Evolutionary conservation across 2,329 filamentous ascomycete genomes (phyloP), one percentile per base, ranked within the genome.

Genomic region (Triangularia setosa): DNA sequence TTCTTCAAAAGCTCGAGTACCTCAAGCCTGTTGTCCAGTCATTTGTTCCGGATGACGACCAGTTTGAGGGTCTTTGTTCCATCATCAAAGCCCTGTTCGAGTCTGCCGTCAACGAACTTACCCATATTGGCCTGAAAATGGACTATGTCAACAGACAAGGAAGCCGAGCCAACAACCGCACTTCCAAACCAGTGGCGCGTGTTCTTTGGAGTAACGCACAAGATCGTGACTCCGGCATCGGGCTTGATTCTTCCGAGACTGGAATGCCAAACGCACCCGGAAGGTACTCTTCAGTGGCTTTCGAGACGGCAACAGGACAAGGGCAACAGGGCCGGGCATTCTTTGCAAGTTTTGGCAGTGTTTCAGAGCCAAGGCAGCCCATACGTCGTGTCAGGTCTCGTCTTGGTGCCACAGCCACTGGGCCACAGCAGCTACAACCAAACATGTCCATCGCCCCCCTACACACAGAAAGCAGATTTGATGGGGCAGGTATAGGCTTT

Each of bases 11-110:
- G 18, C 58, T 60, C 16, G 23, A 48, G 16, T 60, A 30, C n/a
- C 58, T 60, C 35, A 52, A 60, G 21, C 58, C 58, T 7, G 40
- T 60, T 5, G 58, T 60, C 23, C 52, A 55, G n/a, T 55, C 52
- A 2, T 28, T 27, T 28, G 52, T 55, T 27, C 52, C 52, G 4
- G 52, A 55, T 11, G 25, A 24, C 3, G 52, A 55, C 16, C 25
- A 24, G 12, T 40, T 48, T 14, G 58, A 60, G n/a, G 40, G 24
- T 11, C 35, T 44, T 7, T 60, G 25, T 25, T 12, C n/a, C 12
- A 60, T 53, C 40, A 44, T 60, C 23, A 52, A 48, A 18, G 18
- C 35, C 24, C 24, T 60, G 11, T 60, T 60, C n/a, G 58, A 24
- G 6, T 60, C 58, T 1, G 58, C 58, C 24, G 40, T 60, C 24